Percentiles rank a stretch among this genome's conserved stretches.
These are phyloP conservation scores for Rhynchosporium secalis DNA, from an alignment of 2,329 filamentous ascomycete genomes.

Conservation along the genomic window DNA sequence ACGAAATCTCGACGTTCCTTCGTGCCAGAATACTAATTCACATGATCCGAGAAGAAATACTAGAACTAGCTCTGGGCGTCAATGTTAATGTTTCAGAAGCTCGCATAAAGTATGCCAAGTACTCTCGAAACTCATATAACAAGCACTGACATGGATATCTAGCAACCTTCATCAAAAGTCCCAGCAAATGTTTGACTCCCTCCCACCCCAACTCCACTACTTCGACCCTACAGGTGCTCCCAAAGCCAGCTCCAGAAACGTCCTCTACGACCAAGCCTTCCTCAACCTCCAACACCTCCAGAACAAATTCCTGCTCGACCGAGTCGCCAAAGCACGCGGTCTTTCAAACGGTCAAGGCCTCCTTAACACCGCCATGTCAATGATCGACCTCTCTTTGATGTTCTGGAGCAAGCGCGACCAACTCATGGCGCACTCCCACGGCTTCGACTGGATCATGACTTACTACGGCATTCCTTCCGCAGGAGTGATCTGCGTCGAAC, in stretches of 20 bases:
- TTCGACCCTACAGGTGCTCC: slow-evolving; percentile 26
- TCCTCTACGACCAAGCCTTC: slow-evolving; percentile 29
- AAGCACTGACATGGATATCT: slow-evolving; percentile 10
- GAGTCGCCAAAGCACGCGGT: slow-evolving; percentile 32
- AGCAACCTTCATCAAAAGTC: slow-evolving; percentile 32
- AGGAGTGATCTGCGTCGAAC: slow-evolving; percentile 37
- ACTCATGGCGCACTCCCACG: slow-evolving; percentile 26
- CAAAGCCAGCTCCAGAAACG: slow-evolving; percentile 26
- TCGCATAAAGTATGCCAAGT: slow-evolving; percentile 29
- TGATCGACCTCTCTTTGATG: slow-evolving; percentile 34
- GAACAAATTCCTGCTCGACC: slow-evolving; percentile 36
- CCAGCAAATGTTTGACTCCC: slow-evolving; percentile 23
- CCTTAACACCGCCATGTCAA: slow-evolving; percentile 35
- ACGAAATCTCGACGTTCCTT: slow-evolving; percentile 23
- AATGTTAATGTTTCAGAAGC: slow-evolving; percentile 30
- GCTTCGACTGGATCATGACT: slow-evolving; percentile 37
- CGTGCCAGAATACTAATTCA: slow-evolving; percentile 28
- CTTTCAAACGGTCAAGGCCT: slow-evolving; percentile 31
- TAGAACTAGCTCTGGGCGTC: slow-evolving; percentile 35
- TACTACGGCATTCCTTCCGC: slow-evolving; percentile 35
- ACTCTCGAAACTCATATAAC: neutral
- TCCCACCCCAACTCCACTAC: slow-evolving; percentile 32
- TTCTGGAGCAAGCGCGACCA: slow-evolving; percentile 37
- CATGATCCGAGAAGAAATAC: slow-evolving; percentile 36
- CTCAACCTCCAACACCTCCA: slow-evolving; percentile 33